Evolutionary conservation across 176 grass and related monocot species (phyloP).

Genomic region (Areca catechu): DNA sequence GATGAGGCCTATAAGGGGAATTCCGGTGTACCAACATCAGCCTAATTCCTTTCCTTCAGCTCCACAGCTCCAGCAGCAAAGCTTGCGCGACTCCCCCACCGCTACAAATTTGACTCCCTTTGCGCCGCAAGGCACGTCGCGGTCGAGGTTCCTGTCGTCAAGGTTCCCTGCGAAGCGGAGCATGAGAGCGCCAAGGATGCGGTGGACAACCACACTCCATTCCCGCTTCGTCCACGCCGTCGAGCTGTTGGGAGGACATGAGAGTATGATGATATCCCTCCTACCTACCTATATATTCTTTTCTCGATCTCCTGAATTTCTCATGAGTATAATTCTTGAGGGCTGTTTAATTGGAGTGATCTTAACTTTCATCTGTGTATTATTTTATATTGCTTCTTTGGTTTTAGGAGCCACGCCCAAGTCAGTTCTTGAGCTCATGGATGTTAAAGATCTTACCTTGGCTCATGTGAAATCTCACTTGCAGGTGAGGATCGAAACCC

Average conservation of each 20-base stretch:
- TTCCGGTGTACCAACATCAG: neutral
- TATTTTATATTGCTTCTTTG: neutral
- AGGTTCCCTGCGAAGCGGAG: constrained; percentile 2
- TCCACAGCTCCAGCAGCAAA: neutral
- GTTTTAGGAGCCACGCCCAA: constrained; percentile 54
- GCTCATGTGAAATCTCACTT: constrained; percentile 82
- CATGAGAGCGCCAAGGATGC: constrained; percentile 19
- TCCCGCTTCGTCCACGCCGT: constrained; percentile 15
- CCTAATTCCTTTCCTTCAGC: neutral
- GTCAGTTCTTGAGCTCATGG: constrained; percentile 77
- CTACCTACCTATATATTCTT: too few species aligned
- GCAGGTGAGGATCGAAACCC: constrained; percentile 40
- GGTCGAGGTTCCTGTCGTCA: constrained; percentile 2
- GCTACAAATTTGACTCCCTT: neutral
- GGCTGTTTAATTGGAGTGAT: too few species aligned
- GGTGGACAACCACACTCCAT: constrained; percentile 14
- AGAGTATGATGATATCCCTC: neutral
- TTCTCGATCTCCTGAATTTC: too few species aligned
- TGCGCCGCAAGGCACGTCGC: too few species aligned
- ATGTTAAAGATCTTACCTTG: constrained; percentile 74
- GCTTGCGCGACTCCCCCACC: neutral
- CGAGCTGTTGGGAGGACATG: constrained; percentile 19
- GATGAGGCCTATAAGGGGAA: constrained; percentile 13
- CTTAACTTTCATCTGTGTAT: neutral
- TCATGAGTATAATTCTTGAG: too few species aligned